Percentiles rank a stretch among this genome's conserved stretches.
phyloP scores from a whole-genome alignment of 2,329 filamentous ascomycete species.

The Epichloe uncinata region DNA sequence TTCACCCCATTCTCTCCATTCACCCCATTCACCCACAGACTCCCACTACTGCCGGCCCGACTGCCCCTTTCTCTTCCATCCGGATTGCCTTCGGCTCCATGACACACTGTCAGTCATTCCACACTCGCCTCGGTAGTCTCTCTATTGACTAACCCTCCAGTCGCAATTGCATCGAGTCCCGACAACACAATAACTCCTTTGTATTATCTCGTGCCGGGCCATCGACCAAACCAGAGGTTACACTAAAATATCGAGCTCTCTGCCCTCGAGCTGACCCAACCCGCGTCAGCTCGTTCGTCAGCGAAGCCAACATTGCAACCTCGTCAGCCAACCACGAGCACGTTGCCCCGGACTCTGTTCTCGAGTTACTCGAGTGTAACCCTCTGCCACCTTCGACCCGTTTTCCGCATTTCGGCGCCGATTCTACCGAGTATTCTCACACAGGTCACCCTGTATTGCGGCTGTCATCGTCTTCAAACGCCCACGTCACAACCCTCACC shows the following conservation, averaged over 20 bases:
- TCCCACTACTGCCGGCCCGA: too few species aligned
- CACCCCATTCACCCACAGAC: too few species aligned
- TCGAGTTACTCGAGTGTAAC: not conserved
- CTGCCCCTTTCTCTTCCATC: too few species aligned
- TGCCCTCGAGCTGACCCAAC: slow-evolving; percentile 1
- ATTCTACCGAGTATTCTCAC: not conserved
- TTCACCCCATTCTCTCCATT: too few species aligned
- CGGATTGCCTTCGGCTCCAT: too few species aligned
- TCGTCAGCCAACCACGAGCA: slow-evolving; percentile 6
- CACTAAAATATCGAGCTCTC: not conserved
- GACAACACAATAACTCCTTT: too few species aligned
- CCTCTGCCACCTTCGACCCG: not conserved
- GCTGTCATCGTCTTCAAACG: not conserved
- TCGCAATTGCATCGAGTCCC: not conserved
- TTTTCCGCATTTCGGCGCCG: slow-evolving; percentile 1
- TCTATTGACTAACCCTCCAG: not conserved
- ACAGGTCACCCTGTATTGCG: not conserved
- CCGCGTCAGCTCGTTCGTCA: slow-evolving; percentile 1
- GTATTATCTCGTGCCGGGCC: not conserved
- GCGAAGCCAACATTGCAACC: not conserved
- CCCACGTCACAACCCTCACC: not conserved
- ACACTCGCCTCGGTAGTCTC: too few species aligned
- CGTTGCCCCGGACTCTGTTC: not conserved
- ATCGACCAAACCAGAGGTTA: not conserved
- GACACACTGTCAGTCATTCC: too few species aligned